Percentiles rank a stretch among this genome's conserved stretches.
Evolutionary conservation across 1,284 basidiomycete genomes (phyloP).

Genomic region (Boletus sp.): DNA sequence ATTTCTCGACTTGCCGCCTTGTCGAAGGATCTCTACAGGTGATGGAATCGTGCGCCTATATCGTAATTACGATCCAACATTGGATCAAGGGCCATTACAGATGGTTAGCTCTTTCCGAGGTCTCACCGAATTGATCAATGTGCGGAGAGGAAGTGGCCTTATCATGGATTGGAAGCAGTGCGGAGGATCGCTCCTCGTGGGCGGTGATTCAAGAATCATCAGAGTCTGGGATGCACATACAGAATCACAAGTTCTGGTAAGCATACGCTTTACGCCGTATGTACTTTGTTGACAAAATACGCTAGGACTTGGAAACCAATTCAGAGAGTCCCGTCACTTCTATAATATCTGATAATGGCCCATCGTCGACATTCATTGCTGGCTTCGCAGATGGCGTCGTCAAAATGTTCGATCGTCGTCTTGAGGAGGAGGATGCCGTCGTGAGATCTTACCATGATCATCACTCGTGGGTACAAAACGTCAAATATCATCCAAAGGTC

Average conservation of each 20-base stretch:
- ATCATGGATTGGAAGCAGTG: constrained; percentile 95
- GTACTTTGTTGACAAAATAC: constrained; percentile 6
- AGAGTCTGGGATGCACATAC: constrained; percentile 96
- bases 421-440: constrained; percentile 85
- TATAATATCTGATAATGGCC: constrained; percentile 79
- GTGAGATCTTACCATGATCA: constrained; percentile 86
- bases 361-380: constrained; percentile 83
- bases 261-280: constrained; percentile 27
- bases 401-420: constrained; percentile 89
- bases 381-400: constrained; percentile 94
- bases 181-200: constrained; percentile 83
- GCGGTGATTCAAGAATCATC: constrained; percentile 90
- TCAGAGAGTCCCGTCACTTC: constrained; percentile 90
- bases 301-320: constrained; percentile 85
- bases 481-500: constrained; percentile 81
- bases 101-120: constrained; percentile 95
- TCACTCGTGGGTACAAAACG: constrained; percentile 90
- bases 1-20: background rate
- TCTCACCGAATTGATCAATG: constrained; percentile 76
- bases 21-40: constrained; percentile 48
- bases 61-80: constrained; percentile 81
- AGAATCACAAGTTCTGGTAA: constrained; percentile 81
- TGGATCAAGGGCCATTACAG: constrained; percentile 69
- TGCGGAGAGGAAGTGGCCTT: constrained; percentile 80
- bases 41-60: constrained; percentile 94